These are phyloP conservation scores for Alternaria novae-zelandiae DNA, from an alignment of 2,329 filamentous ascomycete species.

Conservation along the genomic window DNA sequence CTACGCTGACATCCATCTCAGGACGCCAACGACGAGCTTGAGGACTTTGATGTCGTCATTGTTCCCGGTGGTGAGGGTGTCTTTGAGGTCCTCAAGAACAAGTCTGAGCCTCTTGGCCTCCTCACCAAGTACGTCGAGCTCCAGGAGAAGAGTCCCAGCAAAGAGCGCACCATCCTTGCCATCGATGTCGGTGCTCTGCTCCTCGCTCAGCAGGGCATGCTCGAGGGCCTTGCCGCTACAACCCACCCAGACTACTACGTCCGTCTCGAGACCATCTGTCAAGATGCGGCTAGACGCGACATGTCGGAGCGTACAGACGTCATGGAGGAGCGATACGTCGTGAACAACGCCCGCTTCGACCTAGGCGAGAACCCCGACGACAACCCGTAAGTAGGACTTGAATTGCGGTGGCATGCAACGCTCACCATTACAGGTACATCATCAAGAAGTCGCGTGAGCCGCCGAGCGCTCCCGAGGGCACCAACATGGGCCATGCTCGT, in stretches of 20 bases:
- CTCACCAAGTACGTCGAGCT: slow-evolving; percentile 80
- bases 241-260: slow-evolving; percentile 83
- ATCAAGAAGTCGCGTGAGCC: slow-evolving; percentile 63
- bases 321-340: slow-evolving; percentile 83
- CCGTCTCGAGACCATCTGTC: slow-evolving; percentile 81
- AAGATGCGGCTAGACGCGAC: slow-evolving; percentile 72
- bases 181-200: slow-evolving; percentile 81
- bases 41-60: slow-evolving; percentile 81
- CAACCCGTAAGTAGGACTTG: slow-evolving; percentile 55
- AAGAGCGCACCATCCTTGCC: slow-evolving; percentile 81
- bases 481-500: slow-evolving; percentile 45
- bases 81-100: slow-evolving; percentile 68
- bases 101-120: slow-evolving; percentile 66
- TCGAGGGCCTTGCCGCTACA: slow-evolving; percentile 79
- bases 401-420: not conserved
- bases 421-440: slow-evolving; percentile 78
- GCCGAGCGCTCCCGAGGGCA: slow-evolving; percentile 61
- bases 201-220: slow-evolving; percentile 76
- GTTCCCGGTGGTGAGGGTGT: slow-evolving; percentile 73
- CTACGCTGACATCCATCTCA: not conserved
- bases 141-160: slow-evolving; percentile 77
- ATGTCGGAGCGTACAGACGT: slow-evolving; percentile 81
- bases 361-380: slow-evolving; percentile 78
- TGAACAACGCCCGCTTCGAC: slow-evolving; percentile 90
- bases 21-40: slow-evolving; percentile 74